Conservation (phyloP, 1,284 basidiomycete species). For the Agroathelia rolfsii region DNA sequence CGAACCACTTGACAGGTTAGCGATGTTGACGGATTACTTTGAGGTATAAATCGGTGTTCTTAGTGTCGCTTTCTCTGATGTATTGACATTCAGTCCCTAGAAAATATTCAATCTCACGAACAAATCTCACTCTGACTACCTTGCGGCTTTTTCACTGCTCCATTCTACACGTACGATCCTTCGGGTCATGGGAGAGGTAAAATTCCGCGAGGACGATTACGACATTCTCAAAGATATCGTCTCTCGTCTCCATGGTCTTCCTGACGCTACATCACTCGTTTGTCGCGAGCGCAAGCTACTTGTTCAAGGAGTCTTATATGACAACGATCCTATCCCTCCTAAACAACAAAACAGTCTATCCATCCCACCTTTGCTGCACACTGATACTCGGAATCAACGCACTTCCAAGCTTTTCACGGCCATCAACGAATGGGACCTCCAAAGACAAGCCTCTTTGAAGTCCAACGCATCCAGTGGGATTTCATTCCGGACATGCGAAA, state of each 20-base stretch:
- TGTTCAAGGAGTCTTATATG: conserved; percentile 55
- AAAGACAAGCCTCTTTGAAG: conserved; percentile 24
- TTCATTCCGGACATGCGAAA: too few species aligned
- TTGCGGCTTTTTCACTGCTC: conserved; percentile 55
- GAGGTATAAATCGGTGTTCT: too few species aligned
- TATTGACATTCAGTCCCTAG: conserved; percentile 1
- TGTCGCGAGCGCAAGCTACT: conserved; percentile 65
- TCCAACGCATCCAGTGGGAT: conserved; percentile 19
- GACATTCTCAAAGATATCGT: conserved; percentile 56
- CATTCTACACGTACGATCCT: conserved; percentile 61
- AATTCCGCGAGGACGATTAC: conserved; percentile 77
- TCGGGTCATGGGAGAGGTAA: conserved; percentile 72
- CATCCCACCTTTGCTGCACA: too few species aligned
- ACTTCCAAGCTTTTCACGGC: conserved; percentile 29
- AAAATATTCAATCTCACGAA: conserved; percentile 47
- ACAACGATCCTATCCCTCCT: conserved; percentile 10
- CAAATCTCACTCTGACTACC: conserved; percentile 55
- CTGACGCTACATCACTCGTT: conserved; percentile 40
- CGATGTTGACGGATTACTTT: conserved; percentile 66
- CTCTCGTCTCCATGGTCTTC: conserved; percentile 50
- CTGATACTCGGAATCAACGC: too few species aligned
- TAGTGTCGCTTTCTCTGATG: too few species aligned
- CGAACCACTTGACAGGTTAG: conserved; percentile 68
- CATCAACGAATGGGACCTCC: conserved; percentile 30
- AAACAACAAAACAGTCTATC: too few species aligned